These are phyloP conservation scores for Sarocladiaceae sp. DNA, from an alignment of 2,329 filamentous ascomycete species.

Conservation along the genomic window DNA sequence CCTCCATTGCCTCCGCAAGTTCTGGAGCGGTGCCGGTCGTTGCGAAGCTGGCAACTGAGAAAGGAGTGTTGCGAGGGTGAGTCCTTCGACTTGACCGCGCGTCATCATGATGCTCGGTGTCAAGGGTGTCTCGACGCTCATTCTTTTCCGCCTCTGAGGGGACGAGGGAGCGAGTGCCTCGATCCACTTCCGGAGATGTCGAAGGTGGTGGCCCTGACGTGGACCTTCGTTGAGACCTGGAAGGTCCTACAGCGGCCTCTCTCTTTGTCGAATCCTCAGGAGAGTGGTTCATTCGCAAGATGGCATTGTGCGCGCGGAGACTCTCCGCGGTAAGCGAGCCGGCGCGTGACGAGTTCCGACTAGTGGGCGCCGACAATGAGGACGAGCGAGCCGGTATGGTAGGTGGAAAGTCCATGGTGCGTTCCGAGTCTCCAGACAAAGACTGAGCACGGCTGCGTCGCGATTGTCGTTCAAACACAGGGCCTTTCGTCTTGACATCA, in stretches of 20 bases:
- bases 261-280: background rate
- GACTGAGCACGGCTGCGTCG: slow-evolving; percentile 38
- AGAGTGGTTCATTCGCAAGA: background rate
- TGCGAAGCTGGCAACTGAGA: slow-evolving; percentile 55
- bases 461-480: slow-evolving; percentile 35
- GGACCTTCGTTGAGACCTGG: slow-evolving; percentile 18
- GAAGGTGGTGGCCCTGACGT: slow-evolving; percentile 10
- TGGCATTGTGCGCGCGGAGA: slow-evolving; percentile 46
- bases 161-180: background rate
- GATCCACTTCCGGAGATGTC: slow-evolving; percentile 4
- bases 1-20: slow-evolving; percentile 55
- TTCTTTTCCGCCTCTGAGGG: slow-evolving; percentile 1
- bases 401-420: slow-evolving; percentile 56
- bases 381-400: slow-evolving; percentile 50
- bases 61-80: slow-evolving; percentile 53
- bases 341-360: slow-evolving; percentile 47
- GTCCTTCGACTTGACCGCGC: slow-evolving; percentile 45
- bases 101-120: slow-evolving; percentile 46
- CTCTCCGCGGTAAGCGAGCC: slow-evolving; percentile 54
- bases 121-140: slow-evolving; percentile 2
- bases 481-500: slow-evolving; percentile 31
- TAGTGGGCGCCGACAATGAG: slow-evolving; percentile 57
- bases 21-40: slow-evolving; percentile 56
- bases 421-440: slow-evolving; percentile 43
- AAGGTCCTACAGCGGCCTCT: too few relatives aligned